Evolutionary conservation across 352 stramenopile genomes (phyloP).

Genomic region (Hyaloperonospora arabidopsidis): DNA sequence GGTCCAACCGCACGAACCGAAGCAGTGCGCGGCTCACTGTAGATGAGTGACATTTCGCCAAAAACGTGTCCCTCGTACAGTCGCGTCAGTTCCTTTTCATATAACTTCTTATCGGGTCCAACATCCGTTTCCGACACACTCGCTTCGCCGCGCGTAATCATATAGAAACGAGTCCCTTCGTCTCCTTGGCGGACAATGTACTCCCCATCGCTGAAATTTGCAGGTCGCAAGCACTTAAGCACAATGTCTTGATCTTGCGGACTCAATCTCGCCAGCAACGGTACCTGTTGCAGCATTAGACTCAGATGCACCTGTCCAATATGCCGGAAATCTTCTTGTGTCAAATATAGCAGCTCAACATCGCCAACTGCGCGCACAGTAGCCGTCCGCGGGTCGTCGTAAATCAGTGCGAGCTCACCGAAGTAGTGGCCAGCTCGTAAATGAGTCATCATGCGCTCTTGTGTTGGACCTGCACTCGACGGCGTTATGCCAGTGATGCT

Average conservation of each 20-base stretch:
- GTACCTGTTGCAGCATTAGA: slow-evolving; percentile 84
- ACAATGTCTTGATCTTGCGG: slow-evolving; percentile 75
- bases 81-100: slow-evolving; percentile 72
- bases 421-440: slow-evolving; percentile 90
- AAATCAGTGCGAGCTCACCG: slow-evolving; percentile 88
- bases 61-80: slow-evolving; percentile 86
- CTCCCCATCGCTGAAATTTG: slow-evolving; percentile 81
- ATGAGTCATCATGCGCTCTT: slow-evolving; percentile 84
- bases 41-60: slow-evolving; percentile 85
- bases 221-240: slow-evolving; percentile 66
- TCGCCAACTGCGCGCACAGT: slow-evolving; percentile 72
- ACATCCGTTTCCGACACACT: slow-evolving; percentile 68
- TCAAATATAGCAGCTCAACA: slow-evolving; percentile 79
- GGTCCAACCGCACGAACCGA: slow-evolving; percentile 69
- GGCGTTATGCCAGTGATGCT: slow-evolving; percentile 28
- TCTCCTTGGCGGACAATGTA: slow-evolving; percentile 87
- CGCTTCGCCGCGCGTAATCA: slow-evolving; percentile 83
- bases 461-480: slow-evolving; percentile 30
- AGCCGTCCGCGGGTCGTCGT: slow-evolving; percentile 82
- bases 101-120: slow-evolving; percentile 30
- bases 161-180: slow-evolving; percentile 83
- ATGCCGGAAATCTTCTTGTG: slow-evolving; percentile 81
- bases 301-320: slow-evolving; percentile 82
- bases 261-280: slow-evolving; percentile 60
- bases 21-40: slow-evolving; percentile 78